Evolutionary conservation across 2,329 filamentous ascomycete genomes (phyloP).

Genomic region (Stachybotrys chartarum): DNA sequence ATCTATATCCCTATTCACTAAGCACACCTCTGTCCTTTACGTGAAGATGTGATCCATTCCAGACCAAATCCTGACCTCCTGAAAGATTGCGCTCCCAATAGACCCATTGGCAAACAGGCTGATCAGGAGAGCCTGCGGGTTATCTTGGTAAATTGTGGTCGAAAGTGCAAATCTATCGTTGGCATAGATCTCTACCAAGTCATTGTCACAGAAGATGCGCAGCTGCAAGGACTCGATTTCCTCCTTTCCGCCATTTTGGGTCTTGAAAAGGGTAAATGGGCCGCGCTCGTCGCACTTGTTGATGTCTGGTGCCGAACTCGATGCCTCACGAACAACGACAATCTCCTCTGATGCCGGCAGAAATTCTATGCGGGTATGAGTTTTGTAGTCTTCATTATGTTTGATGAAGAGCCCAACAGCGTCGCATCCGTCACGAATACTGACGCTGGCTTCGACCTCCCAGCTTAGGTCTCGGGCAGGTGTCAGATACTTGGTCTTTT

Average conservation of each 20-base stretch:
- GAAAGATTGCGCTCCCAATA: too few species aligned
- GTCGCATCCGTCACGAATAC: slow-evolving; percentile 3
- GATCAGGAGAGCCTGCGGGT: too few species aligned
- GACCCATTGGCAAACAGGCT: too few species aligned
- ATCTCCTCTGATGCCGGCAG: slow-evolving; percentile 32
- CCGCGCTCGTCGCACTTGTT: slow-evolving; percentile 26
- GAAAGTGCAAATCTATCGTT: slow-evolving; percentile 19
- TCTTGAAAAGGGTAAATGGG: slow-evolving; percentile 37
- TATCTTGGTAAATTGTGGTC: slow-evolving; percentile 12
- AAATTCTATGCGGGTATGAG: slow-evolving; percentile 25
- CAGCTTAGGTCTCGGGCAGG: slow-evolving; percentile 7
- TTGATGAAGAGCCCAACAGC: slow-evolving; percentile 14
- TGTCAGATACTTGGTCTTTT: slow-evolving; percentile 6
- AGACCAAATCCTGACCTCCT: too few species aligned
- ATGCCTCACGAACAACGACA: slow-evolving; percentile 27
- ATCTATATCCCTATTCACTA: too few species aligned
- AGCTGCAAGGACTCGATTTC: slow-evolving; percentile 11
- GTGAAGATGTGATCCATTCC: too few species aligned
- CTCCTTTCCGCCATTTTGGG: slow-evolving; percentile 4
- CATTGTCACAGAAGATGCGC: slow-evolving; percentile 14
- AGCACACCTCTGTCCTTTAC: too few species aligned
- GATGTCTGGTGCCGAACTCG: slow-evolving; percentile 21
- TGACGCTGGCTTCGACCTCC: slow-evolving; percentile 17
- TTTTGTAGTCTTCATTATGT: slow-evolving; percentile 16
- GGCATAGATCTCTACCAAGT: slow-evolving; percentile 17